These are phyloP conservation scores for Galeopsis tetrahit DNA, from an alignment of 257 asterid species.

Conservation along the genomic window DNA sequence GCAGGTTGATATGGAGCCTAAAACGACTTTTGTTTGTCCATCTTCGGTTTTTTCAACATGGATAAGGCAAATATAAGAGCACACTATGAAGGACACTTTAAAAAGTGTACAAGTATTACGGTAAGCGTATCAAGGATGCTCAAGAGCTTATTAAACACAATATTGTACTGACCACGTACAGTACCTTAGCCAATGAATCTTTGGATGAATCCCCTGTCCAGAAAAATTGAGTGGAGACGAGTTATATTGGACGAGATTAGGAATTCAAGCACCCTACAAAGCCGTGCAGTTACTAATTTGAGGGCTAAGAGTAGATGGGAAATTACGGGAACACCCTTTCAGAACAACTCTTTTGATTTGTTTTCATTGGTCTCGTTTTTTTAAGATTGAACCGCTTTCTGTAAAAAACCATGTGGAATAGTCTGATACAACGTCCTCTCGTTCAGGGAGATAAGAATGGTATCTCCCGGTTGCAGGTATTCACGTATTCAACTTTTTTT, in stretches of 20 bases:
- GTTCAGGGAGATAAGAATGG: conserved; percentile 76
- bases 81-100: conserved; percentile 61
- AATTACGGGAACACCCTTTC: conserved; percentile 84
- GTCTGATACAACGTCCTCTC: conserved; percentile 78
- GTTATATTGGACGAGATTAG: conserved; percentile 81
- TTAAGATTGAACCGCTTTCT: conserved; percentile 83
- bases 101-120: conserved; percentile 72
- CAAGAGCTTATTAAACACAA: conserved; percentile 61
- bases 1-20: conserved; percentile 38
- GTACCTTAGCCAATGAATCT: conserved; percentile 54
- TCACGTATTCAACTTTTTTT: conserved; percentile 13
- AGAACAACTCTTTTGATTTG: conserved; percentile 70
- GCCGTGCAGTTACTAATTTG: conserved; percentile 68
- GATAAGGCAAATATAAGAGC: conserved; percentile 74
- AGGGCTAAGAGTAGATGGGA: conserved; percentile 80
- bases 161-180: conserved; percentile 76
- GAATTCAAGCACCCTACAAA: conserved; percentile 69
- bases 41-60: conserved; percentile 80
- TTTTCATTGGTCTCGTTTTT: conserved; percentile 72
- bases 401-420: conserved; percentile 66
- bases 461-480: conserved; percentile 73
- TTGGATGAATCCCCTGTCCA: conserved; percentile 60
- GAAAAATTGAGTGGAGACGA: conserved; percentile 82
- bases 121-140: conserved; percentile 67
- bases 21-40: conserved; percentile 75